Evolutionary conservation across 192 early-diverging fungal species (phyloP), one percentile per base, ranked within the genome.

Genomic region (Funneliformis geosporum): DNA sequence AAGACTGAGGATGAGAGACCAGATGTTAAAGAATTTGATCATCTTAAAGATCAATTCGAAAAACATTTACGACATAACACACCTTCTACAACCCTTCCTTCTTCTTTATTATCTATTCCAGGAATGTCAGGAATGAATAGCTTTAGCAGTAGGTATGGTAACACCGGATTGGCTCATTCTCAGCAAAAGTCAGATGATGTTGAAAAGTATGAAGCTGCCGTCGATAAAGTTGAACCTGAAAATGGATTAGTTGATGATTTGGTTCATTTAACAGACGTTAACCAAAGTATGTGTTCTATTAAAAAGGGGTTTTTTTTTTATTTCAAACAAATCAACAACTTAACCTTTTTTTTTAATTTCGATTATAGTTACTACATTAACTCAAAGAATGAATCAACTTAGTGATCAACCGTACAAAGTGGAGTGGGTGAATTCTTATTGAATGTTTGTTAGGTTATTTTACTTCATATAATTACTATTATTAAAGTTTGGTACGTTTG

Each of bases 1-100:
- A 94, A 92, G 64, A 78, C 88, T 14, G 94, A 95, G 61, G 93
- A 93, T 7, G 87, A 86, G 4, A 85, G 89, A 46, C 81, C 81
- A n/a, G 91, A 93, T 80, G 86, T 90, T 33, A 87, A 89, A 73
- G 97, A 99, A 83, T 97, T 95, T 83, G 89, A 91, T 59, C 89
- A 92, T 73, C 90, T 97, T 27, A 91, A 94, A 75, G 91, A 94
- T 46, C 90, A 97, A 84, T 94, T 94, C 84, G 95, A 97, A 80
- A 90, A 93, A 50, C 83, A 93, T 71, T 81, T 94, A 61, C 89
- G 91, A 7, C 81, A 82, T 10, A 83, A 83, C 44, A 43, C 79
- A 2, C 82, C 88, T 18, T 80, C 85, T 46, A 70, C 85, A 2
- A 81, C 82, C 0, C 60, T 86, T 0, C 73, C 83, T 1, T 75